Evolutionary conservation across 1,139 yeast species (phyloP).

Genomic region (Candida sp.): DNA sequence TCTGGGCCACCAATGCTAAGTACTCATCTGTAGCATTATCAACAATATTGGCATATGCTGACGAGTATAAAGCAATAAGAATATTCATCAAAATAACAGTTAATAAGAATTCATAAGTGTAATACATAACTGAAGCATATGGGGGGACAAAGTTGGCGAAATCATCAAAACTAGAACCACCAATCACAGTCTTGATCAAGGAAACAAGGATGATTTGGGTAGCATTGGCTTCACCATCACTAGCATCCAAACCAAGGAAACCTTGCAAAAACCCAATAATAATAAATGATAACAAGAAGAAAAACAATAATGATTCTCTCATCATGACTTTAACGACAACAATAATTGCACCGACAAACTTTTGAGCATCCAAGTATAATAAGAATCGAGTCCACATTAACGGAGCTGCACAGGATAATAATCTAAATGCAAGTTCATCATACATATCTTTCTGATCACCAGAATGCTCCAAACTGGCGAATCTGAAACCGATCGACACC

Average conservation of each 20-base stretch:
- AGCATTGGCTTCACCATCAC: slow-evolving; percentile 81
- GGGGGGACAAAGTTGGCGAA: slow-evolving; percentile 78
- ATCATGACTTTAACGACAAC: slow-evolving; percentile 83
- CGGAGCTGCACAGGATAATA: slow-evolving; percentile 81
- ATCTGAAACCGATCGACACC: slow-evolving; percentile 54
- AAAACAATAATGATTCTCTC: slow-evolving; percentile 80
- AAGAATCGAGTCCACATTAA: slow-evolving; percentile 81
- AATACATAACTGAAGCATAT: slow-evolving; percentile 74
- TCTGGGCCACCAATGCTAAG: slow-evolving; percentile 80
- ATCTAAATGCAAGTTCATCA: slow-evolving; percentile 66
- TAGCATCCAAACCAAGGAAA: slow-evolving; percentile 79
- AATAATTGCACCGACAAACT: slow-evolving; percentile 86
- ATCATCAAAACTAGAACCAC: slow-evolving; percentile 69
- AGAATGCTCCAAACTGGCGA: slow-evolving; percentile 39
- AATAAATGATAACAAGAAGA: slow-evolving; percentile 66
- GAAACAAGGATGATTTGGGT: slow-evolving; percentile 62
- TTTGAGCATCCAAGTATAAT: slow-evolving; percentile 72
- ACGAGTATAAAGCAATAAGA: slow-evolving; percentile 78
- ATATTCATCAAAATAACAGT: slow-evolving; percentile 74
- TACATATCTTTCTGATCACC: slow-evolving; percentile 34
- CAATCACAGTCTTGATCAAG: slow-evolving; percentile 67
- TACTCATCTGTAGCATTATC: slow-evolving; percentile 73
- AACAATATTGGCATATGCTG: slow-evolving; percentile 78
- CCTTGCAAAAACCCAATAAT: slow-evolving; percentile 85
- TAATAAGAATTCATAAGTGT: slow-evolving; percentile 72